Evolutionary conservation across 2,329 filamentous ascomycete genomes (phyloP).

Genomic region (Seiridium unicorne): DNA sequence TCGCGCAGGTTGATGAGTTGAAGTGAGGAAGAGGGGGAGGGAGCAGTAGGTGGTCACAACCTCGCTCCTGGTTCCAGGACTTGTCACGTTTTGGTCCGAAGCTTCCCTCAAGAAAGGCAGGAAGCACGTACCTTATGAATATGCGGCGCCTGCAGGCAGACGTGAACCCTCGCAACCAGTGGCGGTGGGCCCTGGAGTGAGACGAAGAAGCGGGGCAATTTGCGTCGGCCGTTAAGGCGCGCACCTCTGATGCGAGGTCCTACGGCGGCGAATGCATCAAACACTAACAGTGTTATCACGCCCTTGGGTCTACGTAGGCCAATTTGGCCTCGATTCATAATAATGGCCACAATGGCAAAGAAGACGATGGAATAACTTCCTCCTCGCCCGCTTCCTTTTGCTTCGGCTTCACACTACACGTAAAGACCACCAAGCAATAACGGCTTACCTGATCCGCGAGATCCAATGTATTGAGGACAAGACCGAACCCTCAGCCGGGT

Average conservation of each 20-base stretch:
- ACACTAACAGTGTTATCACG: neutral
- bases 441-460: too few relatives aligned
- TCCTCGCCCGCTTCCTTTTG: neutral
- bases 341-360: constrained; percentile 3
- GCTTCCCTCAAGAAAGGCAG: neutral
- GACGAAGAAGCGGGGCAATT: neutral
- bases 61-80: neutral
- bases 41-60: constrained; percentile 1
- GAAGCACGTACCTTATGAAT: neutral
- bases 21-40: neutral
- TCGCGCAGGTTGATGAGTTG: neutral
- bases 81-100: neutral
- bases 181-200: neutral
- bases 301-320: constrained; percentile 3
- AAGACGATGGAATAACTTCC: neutral
- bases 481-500: too few relatives aligned
- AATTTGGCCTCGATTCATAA: neutral
- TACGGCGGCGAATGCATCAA: neutral
- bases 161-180: neutral
- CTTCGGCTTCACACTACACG: neutral
- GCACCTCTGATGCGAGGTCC: too few relatives aligned
- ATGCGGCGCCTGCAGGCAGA: neutral
- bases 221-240: neutral
- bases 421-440: too few relatives aligned
- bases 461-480: too few relatives aligned